These are phyloP conservation scores for Heterobasidion annosum DNA, from an alignment of 1,284 basidiomycete genomes.

Conservation along the genomic window DNA sequence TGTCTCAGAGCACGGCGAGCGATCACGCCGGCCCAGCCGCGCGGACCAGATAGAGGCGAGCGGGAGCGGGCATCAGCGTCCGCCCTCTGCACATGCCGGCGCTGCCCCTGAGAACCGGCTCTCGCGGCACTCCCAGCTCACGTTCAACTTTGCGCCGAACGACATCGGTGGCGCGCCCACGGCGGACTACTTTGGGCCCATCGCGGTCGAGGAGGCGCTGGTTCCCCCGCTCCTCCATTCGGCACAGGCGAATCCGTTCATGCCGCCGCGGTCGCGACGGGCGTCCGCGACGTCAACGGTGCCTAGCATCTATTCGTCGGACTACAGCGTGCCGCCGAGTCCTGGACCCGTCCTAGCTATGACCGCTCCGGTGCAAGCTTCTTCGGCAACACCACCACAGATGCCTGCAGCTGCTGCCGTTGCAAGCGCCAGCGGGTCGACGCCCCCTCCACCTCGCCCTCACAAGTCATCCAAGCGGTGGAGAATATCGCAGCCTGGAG, in stretches of 20 bases:
- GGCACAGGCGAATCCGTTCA: background rate
- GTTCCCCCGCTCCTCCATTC: slow-evolving; percentile 1
- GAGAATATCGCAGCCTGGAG: background rate
- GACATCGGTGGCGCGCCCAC: background rate
- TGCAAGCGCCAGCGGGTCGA: background rate
- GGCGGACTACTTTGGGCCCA: background rate
- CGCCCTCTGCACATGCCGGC: background rate
- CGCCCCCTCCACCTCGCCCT: background rate
- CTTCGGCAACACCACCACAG: background rate
- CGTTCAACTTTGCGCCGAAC: background rate
- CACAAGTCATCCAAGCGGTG: background rate
- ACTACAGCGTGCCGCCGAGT: background rate
- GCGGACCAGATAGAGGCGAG: background rate
- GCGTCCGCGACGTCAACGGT: background rate
- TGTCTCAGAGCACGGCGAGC: background rate
- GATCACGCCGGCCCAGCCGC: background rate
- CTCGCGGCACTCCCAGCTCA: background rate
- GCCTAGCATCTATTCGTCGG: background rate
- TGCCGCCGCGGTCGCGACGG: background rate
- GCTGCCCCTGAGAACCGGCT: background rate
- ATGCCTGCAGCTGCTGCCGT: background rate
- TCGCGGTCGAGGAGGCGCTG: background rate
- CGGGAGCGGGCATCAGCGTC: background rate
- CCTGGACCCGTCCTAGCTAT: background rate
- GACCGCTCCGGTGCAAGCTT: background rate